A percentile compares a stretch with the other conserved stretches of the same genome.
These are phyloP conservation scores for Paecilomyces niveus DNA, from an alignment of 2,329 filamentous ascomycete species.

Conservation along the genomic window DNA sequence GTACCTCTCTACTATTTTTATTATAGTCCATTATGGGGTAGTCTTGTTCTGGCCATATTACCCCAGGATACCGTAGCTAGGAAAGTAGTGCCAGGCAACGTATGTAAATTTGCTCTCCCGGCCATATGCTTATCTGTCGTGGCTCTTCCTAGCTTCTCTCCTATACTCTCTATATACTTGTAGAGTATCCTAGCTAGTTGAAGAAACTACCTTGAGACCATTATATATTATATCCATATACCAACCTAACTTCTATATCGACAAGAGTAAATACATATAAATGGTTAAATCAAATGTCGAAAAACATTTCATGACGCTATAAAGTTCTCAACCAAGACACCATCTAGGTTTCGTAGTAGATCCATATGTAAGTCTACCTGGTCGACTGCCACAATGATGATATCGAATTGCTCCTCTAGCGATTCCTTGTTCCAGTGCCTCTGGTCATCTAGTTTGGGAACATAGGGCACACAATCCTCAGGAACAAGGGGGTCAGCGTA, in stretches of 20 bases:
- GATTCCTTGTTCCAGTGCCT: background rate
- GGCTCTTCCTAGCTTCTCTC: no score
- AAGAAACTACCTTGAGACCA: no score
- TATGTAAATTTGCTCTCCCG: no score
- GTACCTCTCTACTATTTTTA: no score
- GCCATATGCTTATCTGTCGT: no score
- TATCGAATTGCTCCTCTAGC: background rate
- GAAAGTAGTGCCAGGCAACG: no score
- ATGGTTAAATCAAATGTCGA: background rate
- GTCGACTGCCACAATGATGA: background rate
- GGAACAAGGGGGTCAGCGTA: background rate
- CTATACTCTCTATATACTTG: no score
- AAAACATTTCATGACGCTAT: background rate
- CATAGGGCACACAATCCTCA: background rate
- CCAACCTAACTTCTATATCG: background rate
- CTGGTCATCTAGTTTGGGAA: background rate
- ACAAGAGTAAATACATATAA: background rate
- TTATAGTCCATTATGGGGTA: no score
- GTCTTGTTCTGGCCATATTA: no score
- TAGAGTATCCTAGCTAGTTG: no score
- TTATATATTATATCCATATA: background rate
- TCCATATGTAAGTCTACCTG: background rate
- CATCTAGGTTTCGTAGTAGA: background rate
- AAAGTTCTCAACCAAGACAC: background rate
- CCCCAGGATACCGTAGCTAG: no score